A percentile compares a stretch with the other conserved stretches of the same genome.
Evolutionary conservation across 169 alveolate genomes (phyloP).

Genomic region (Babesia gibsoni): DNA sequence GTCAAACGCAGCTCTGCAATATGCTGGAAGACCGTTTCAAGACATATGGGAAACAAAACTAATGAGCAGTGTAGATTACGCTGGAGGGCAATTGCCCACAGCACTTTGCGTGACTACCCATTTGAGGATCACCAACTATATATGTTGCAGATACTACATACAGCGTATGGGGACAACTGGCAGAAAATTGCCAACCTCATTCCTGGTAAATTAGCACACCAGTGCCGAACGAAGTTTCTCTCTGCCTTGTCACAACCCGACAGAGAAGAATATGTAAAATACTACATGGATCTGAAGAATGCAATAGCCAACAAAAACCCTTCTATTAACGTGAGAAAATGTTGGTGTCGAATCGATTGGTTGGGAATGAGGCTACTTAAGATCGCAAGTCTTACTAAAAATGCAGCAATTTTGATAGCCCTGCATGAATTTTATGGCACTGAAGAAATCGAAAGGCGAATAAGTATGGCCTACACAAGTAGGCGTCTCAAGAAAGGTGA

Average conservation of each 20-base stretch:
- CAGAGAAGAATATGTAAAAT: slow-evolving; percentile 20
- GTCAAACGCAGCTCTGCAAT: not conserved
- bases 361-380: slow-evolving; percentile 51
- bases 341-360: slow-evolving; percentile 53
- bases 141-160: slow-evolving; percentile 24
- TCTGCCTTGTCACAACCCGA: slow-evolving; percentile 2
- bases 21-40: slow-evolving; percentile 39
- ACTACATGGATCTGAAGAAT: slow-evolving; percentile 6
- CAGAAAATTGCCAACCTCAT: slow-evolving; percentile 24
- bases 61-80: slow-evolving; percentile 63
- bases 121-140: slow-evolving; percentile 26
- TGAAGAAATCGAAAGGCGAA: slow-evolving; percentile 19
- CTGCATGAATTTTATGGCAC: slow-evolving; percentile 26
- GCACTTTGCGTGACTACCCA: not conserved
- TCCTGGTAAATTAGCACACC: slow-evolving; percentile 44
- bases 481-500: not conserved
- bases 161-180: slow-evolving; percentile 61
- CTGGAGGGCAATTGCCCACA: slow-evolving; percentile 38
- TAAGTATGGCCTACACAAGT: not conserved
- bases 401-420: slow-evolving; percentile 20
- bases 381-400: slow-evolving; percentile 34
- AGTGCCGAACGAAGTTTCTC: slow-evolving; percentile 43
- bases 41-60: slow-evolving; percentile 45
- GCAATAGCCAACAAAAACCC: slow-evolving; percentile 6
- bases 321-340: slow-evolving; percentile 7